Evolutionary conservation across 768 basidiomycete genomes (phyloP).

Genomic region (Naematelia encephala): DNA sequence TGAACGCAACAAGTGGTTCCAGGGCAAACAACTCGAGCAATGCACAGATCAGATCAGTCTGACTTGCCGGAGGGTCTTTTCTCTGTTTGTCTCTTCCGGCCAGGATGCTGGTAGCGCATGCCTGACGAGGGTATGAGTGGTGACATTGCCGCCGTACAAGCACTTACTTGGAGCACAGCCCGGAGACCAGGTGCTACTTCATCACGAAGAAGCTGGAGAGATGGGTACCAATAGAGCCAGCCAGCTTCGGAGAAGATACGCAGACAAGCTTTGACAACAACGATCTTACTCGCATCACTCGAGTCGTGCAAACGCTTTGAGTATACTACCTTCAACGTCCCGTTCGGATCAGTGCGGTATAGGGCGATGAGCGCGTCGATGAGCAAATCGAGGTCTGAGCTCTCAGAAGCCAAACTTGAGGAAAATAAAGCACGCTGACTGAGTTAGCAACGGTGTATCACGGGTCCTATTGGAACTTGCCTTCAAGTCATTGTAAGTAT

Average conservation of each 20-base stretch:
- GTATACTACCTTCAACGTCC: slow-evolving; percentile 64
- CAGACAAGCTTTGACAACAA: slow-evolving; percentile 69
- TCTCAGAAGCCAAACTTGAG: slow-evolving; percentile 64
- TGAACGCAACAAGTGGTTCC: slow-evolving; percentile 25
- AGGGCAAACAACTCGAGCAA: slow-evolving; percentile 22
- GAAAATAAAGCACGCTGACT: slow-evolving; percentile 53
- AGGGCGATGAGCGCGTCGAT: slow-evolving; percentile 70
- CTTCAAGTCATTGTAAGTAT: slow-evolving; percentile 77
- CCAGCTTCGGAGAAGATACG: slow-evolving; percentile 66
- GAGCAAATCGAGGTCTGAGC: slow-evolving; percentile 71
- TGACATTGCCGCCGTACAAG: background rate
- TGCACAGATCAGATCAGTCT: slow-evolving; percentile 19
- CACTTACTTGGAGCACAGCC: slow-evolving; percentile 29
- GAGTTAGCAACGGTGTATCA: background rate
- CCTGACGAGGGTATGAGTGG: background rate
- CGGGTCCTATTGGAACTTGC: slow-evolving; percentile 51
- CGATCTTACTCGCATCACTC: slow-evolving; percentile 75
- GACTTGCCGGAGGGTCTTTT: slow-evolving; percentile 11
- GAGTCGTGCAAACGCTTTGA: slow-evolving; percentile 66
- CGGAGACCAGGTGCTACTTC: slow-evolving; percentile 14
- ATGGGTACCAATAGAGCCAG: slow-evolving; percentile 27
- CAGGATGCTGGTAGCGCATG: background rate
- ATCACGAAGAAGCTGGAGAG: slow-evolving; percentile 6
- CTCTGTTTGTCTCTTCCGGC: background rate
- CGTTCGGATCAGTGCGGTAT: slow-evolving; percentile 66